phyloP scores from a whole-genome alignment of 257 asterid species.

The Solanum clarkiae region DNA sequence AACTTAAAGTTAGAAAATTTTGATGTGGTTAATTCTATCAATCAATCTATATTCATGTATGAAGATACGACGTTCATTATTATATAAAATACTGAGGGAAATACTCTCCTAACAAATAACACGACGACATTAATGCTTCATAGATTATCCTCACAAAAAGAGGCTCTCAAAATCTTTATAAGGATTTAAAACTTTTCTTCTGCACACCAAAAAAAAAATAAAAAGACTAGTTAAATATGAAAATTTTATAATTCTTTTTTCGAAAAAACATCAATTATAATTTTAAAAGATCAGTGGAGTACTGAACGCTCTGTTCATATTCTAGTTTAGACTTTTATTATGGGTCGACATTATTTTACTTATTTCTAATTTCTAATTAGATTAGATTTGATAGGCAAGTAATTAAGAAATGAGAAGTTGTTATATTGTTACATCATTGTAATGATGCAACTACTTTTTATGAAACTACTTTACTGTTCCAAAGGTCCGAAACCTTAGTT shows the following conservation, averaged over 20 bases:
- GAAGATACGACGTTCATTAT: neutral
- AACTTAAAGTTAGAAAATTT: no score
- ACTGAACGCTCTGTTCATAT: neutral
- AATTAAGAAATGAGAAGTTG: neutral
- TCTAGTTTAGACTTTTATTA: neutral
- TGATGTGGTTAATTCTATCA: neutral
- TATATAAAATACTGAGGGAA: neutral
- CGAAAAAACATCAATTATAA: no score
- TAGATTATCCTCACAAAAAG: no score
- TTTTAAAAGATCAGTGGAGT: no score
- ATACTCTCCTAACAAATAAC: no score
- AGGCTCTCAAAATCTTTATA: no score
- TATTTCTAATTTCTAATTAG: neutral
- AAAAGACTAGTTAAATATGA: neutral
- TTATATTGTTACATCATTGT: neutral
- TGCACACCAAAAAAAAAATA: no score
- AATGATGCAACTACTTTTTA: neutral
- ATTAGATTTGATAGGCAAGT: neutral
- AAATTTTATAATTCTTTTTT: no score
- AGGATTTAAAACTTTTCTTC: no score
- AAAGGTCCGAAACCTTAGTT: neutral
- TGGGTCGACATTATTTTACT: neutral
- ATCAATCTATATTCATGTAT: neutral
- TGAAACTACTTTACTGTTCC: neutral
- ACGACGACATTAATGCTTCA: no score